Percentiles rank a stretch among this genome's conserved stretches.
Conservation (phyloP, 202 grass and related monocot species). For the Musa balbisiana region DNA sequence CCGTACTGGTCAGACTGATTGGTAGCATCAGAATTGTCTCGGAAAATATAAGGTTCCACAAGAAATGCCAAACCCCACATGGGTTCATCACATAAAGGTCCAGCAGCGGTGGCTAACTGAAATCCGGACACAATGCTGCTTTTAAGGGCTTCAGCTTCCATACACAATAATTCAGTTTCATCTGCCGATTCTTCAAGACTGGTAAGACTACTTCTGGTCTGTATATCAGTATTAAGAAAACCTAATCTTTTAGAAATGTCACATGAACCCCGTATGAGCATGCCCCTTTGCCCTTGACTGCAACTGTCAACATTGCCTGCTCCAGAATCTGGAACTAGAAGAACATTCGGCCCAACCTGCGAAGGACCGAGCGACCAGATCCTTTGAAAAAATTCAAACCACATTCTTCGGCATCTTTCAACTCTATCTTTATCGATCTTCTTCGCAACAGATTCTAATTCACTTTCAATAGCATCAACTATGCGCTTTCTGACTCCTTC, state of each 20-base stretch:
- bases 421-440: slow-evolving; percentile 65
- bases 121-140: slow-evolving; percentile 85
- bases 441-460: slow-evolving; percentile 47
- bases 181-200: slow-evolving; percentile 26
- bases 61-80: slow-evolving; percentile 89
- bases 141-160: slow-evolving; percentile 59
- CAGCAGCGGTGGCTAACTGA: slow-evolving; percentile 76
- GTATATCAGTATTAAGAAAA: slow-evolving; percentile 41
- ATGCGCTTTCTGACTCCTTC: slow-evolving; percentile 51
- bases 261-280: slow-evolving; percentile 51
- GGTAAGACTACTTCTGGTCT: slow-evolving; percentile 24
- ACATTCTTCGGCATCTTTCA: slow-evolving; percentile 50
- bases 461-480: slow-evolving; percentile 67
- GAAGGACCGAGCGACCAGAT: slow-evolving; percentile 81
- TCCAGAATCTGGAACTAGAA: slow-evolving; percentile 53
- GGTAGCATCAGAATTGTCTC: slow-evolving; percentile 46
- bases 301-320: slow-evolving; percentile 23
- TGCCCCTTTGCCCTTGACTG: slow-evolving; percentile 35
- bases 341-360: slow-evolving; percentile 81
- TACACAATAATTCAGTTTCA: slow-evolving; percentile 36
- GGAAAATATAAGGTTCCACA: slow-evolving; percentile 70
- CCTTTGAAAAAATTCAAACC: slow-evolving; percentile 53
- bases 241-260: slow-evolving; percentile 75
- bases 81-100: slow-evolving; percentile 87
- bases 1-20: slow-evolving; percentile 69